Evolutionary conservation across 2,329 filamentous ascomycete genomes (phyloP).

Genomic region (Phialocephala subalpina): DNA sequence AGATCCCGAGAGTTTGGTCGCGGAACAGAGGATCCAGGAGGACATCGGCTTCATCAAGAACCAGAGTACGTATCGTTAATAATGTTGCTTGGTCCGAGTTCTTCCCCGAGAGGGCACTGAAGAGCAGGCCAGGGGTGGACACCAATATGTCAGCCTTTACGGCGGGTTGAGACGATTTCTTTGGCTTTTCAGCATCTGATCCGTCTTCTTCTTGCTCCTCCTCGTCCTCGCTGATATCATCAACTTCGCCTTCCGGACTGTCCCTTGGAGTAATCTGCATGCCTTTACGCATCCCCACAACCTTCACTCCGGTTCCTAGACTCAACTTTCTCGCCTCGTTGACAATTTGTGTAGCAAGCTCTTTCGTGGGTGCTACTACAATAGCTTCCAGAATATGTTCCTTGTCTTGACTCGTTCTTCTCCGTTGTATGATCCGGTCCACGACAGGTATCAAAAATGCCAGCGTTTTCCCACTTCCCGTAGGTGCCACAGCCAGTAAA

Average conservation of each 20-base stretch:
- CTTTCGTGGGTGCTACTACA: constrained; percentile 81
- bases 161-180: constrained; percentile 52
- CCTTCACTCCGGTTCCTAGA: constrained; percentile 77
- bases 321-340: constrained; percentile 87
- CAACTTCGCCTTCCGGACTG: constrained; percentile 40
- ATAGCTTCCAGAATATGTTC: constrained; percentile 68
- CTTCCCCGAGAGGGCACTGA: constrained; percentile 72
- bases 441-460: constrained; percentile 91
- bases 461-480: constrained; percentile 95
- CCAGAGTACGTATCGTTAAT: constrained; percentile 74
- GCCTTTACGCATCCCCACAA: constrained; percentile 85
- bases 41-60: constrained; percentile 95
- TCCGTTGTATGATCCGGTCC: constrained; percentile 72
- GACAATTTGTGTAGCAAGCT: constrained; percentile 80
- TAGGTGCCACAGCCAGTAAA: constrained; percentile 89
- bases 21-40: constrained; percentile 91
- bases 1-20: constrained; percentile 85
- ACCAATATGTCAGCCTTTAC: constrained; percentile 83
- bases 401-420: constrained; percentile 48
- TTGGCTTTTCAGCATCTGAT: constrained; percentile 33
- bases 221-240: constrained; percentile 47
- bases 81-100: constrained; percentile 55
- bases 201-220: constrained; percentile 47
- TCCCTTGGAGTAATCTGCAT: constrained; percentile 68
- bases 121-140: constrained; percentile 79